Base-by-base conservation (phyloP, 2,329 filamentous ascomycete species). In the Helotiales sp. region DNA sequence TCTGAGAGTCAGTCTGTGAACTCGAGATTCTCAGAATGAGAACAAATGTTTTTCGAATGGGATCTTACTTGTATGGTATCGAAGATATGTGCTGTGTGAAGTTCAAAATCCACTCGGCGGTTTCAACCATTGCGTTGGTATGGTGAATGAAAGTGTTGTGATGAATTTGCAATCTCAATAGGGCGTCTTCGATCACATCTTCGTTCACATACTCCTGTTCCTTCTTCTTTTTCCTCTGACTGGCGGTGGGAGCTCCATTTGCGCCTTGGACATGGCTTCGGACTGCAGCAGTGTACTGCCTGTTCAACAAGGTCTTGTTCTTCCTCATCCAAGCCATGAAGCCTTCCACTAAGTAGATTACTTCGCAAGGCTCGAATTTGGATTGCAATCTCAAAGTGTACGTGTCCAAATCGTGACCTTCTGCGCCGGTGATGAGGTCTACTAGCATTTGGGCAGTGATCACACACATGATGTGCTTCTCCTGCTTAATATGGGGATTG, bases 71-170 rank as follows among this genome's bases (percentile, higher is more conserved):
- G 77, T 94, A 94, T 0, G 91, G 92, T 24, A 91, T 87, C 1
- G 89, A 91, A 7, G 90, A 91, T 58, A 95, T 89, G 76, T 95
- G 90, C 74, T 93, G 90, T 0, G 92, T 95, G 73, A 94, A 93
- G 37, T 86, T 82, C 32, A 85, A 81, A 32, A 94, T 87, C 89
- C 91, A 93, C 72, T 90, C 85, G 1, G 91, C 90, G 1, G 90
- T 91, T 73, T 93, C 90, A 0, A 86, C 75, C 0, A 85, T 74
- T 2, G 81, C 78, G 15, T 78, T 79, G 0, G 90, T 92, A 76
- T 95, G 91, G 76, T 93, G 90, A 52, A 94, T 87, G 3, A 92
- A 80, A 24, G 86, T 86, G 5, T 82, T 81, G 77, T 94, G 88
- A 26, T 85, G 78, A 6, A 94, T 83, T 76, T 95, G 92, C 4